Conservation (phyloP, 106 monocot genomes). For the Agapanthus africanus region DNA sequence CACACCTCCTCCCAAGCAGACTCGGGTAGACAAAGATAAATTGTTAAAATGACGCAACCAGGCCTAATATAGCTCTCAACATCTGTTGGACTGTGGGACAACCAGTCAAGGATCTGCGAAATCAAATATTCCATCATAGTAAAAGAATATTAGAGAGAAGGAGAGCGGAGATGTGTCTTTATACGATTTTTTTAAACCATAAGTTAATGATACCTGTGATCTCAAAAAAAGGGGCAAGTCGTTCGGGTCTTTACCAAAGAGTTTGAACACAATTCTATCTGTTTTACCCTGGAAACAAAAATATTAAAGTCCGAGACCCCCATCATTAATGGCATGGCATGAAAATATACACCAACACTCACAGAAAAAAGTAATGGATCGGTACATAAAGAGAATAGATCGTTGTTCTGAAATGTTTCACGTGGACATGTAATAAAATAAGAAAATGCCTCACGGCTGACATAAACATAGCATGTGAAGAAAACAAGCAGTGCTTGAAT, state of each 20-base stretch:
- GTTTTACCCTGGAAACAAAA: constrained; percentile 52
- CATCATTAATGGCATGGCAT: neutral
- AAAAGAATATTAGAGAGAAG: neutral
- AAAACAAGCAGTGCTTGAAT: neutral
- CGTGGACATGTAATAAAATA: neutral
- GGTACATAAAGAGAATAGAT: neutral
- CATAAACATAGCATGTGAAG: neutral
- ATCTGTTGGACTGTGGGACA: constrained; percentile 75
- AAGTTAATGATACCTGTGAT: constrained; percentile 34
- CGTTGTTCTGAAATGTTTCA: neutral
- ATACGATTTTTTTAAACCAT: constrained; percentile 18
- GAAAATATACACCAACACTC: neutral
- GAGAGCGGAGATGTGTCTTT: neutral
- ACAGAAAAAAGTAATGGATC: neutral
- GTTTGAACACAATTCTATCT: constrained; percentile 81
- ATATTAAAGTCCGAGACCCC: neutral
- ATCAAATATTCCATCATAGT: constrained; percentile 11
- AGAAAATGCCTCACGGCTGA: neutral
- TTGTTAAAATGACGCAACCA: constrained; percentile 77
- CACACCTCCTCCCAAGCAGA: constrained; percentile 57
- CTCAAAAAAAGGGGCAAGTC: constrained; percentile 63
- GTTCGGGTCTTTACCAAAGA: constrained; percentile 85
- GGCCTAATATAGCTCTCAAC: constrained; percentile 92
- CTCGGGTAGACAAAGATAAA: constrained; percentile 67
- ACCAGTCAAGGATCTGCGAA: constrained; percentile 70